A percentile compares a stretch with the other conserved stretches of the same genome.
Conservation (phyloP, 2,329 filamentous ascomycete genomes). For the Ceratocystis papillata region DNA sequence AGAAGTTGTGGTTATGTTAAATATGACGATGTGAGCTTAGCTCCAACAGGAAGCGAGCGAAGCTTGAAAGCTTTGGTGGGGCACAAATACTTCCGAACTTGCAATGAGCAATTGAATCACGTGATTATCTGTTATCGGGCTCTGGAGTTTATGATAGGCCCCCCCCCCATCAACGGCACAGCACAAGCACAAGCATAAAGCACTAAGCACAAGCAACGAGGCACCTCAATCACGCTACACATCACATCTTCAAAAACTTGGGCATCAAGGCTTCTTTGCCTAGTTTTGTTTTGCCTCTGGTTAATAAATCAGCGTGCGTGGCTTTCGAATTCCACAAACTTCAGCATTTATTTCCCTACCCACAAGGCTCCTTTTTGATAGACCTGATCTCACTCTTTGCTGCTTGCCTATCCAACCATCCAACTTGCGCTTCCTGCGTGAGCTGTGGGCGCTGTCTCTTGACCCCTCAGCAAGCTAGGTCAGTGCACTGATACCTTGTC, state of each 20-base stretch:
- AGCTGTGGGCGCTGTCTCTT: background rate
- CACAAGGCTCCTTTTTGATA: background rate
- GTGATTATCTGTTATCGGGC: background rate
- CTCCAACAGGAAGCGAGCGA: background rate
- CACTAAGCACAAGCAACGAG: background rate
- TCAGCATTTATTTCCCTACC: background rate
- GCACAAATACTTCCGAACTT: background rate
- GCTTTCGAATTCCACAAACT: background rate
- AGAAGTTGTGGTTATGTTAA: background rate
- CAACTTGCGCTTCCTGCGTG: background rate
- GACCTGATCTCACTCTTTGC: background rate
- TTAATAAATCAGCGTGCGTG: background rate
- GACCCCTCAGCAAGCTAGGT: background rate
- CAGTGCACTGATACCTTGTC: slow-evolving; percentile 2
- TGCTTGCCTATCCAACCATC: background rate
- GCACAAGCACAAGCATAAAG: background rate
- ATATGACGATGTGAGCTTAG: background rate
- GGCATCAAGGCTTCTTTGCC: background rate
- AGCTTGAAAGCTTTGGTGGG: slow-evolving; percentile 2
- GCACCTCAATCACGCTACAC: background rate
- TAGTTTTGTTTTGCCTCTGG: background rate
- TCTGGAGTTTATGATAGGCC: background rate
- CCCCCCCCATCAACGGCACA: background rate
- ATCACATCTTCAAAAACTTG: background rate
- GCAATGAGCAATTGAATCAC: background rate